A percentile compares a stretch with the other conserved stretches of the same genome.
Conservation (phyloP, 345 rosid genomes). For the Populus tremula region DNA sequence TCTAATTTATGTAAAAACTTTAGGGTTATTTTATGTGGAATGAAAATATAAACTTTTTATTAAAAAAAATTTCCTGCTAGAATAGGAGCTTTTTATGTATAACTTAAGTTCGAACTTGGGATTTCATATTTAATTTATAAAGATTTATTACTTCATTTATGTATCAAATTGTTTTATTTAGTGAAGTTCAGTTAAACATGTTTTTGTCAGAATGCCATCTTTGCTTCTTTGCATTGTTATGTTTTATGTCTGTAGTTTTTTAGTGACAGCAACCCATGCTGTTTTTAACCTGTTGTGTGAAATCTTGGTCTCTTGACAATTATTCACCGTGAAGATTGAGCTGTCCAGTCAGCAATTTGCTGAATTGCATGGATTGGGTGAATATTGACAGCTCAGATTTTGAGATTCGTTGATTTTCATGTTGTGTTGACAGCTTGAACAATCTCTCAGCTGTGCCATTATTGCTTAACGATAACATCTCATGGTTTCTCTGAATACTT, state of each 20-base stretch:
- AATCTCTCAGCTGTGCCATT: not conserved
- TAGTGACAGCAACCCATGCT: not conserved
- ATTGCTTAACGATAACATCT: not conserved
- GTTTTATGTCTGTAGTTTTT: not conserved
- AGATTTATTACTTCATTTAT: too few relatives aligned
- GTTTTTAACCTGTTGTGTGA: not conserved
- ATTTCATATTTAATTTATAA: too few relatives aligned
- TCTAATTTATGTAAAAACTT: too few relatives aligned
- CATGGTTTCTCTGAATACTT: not conserved
- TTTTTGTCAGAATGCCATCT: not conserved
- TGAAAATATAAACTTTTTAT: too few relatives aligned
- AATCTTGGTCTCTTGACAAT: not conserved
- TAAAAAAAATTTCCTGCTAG: too few relatives aligned
- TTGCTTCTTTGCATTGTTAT: not conserved
- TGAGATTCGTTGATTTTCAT: not conserved
- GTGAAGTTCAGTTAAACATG: not conserved
- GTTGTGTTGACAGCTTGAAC: not conserved
- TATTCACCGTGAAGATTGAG: not conserved
- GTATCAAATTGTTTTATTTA: not conserved
- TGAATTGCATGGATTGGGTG: slow-evolving; percentile 1
- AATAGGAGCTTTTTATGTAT: too few relatives aligned
- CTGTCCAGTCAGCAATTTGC: not conserved
- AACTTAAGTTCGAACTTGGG: too few relatives aligned
- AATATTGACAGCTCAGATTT: not conserved
- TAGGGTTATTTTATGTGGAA: too few relatives aligned